A percentile compares a stretch with the other conserved stretches of the same genome.
These are phyloP conservation scores for Sclerotinia spermophila DNA, from an alignment of 2,329 filamentous ascomycete species.

Conservation along the genomic window DNA sequence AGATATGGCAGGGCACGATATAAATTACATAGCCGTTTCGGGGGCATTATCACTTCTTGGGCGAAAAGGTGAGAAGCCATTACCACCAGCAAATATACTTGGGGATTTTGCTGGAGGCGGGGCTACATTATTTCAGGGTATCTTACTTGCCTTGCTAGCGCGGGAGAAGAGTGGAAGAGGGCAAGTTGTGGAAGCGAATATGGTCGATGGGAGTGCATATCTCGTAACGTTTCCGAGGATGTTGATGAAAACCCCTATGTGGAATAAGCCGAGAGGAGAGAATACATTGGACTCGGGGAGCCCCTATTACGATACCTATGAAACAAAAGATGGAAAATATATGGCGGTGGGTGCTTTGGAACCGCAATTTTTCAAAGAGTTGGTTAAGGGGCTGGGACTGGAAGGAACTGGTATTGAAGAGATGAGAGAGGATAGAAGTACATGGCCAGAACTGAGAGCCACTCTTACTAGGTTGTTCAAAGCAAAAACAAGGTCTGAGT, in stretches of 20 bases:
- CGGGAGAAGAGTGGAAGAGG: slow-evolving; percentile 63
- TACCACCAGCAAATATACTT: slow-evolving; percentile 77
- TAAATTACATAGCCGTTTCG: slow-evolving; percentile 90
- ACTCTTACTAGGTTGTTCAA: slow-evolving; percentile 64
- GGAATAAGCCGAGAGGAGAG: slow-evolving; percentile 61
- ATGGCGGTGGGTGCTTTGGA: slow-evolving; percentile 91
- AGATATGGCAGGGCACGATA: slow-evolving; percentile 89
- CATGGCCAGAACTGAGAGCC: slow-evolving; percentile 64
- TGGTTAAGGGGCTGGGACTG: slow-evolving; percentile 67
- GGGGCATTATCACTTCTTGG: slow-evolving; percentile 78
- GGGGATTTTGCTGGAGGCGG: slow-evolving; percentile 92
- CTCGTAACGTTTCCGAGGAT: slow-evolving; percentile 75
- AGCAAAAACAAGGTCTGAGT: slow-evolving; percentile 67
- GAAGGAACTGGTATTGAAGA: slow-evolving; percentile 48
- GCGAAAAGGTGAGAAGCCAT: slow-evolving; percentile 63
- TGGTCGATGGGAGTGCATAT: slow-evolving; percentile 87
- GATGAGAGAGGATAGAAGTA: slow-evolving; percentile 54
- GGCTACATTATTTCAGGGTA: slow-evolving; percentile 73
- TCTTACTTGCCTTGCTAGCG: slow-evolving; percentile 73
- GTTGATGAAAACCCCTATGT: slow-evolving; percentile 58
- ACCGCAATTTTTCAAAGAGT: slow-evolving; percentile 71
- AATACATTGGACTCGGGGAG: slow-evolving; percentile 82
- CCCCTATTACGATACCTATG: slow-evolving; percentile 87
- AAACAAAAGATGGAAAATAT: slow-evolving; percentile 72
- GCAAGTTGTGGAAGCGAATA: slow-evolving; percentile 92